These are phyloP conservation scores for Passalora sequoiae DNA, from an alignment of 2,329 filamentous ascomycete species.

Conservation along the genomic window DNA sequence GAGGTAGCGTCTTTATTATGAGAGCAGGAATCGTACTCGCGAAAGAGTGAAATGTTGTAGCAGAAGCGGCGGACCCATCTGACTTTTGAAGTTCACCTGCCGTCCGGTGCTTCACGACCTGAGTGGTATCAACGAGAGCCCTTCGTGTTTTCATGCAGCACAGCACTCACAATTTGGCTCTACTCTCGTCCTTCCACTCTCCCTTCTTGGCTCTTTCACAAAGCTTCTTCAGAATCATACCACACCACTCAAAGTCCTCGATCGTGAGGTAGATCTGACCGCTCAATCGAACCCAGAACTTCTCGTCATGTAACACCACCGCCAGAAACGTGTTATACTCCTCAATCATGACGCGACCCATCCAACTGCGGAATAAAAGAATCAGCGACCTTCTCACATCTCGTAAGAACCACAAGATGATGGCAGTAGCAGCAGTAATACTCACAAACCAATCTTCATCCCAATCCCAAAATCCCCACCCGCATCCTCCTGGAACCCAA, in stretches of 20 bases:
- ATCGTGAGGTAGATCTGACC: slow-evolving; percentile 80
- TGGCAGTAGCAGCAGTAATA: no score
- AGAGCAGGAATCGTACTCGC: no score
- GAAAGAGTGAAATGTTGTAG: no score
- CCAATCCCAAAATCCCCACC: slow-evolving; percentile 28
- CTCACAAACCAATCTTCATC: slow-evolving; percentile 35
- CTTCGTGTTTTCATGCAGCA: not conserved
- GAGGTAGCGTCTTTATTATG: no score
- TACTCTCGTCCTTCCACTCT: slow-evolving; percentile 43
- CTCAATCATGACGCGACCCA: slow-evolving; percentile 39
- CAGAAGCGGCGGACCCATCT: no score
- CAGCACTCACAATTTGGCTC: not conserved
- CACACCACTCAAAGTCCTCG: slow-evolving; percentile 70
- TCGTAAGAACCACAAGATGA: no score
- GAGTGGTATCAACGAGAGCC: no score
- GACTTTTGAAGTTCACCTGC: no score
- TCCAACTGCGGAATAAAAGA: slow-evolving; percentile 29
- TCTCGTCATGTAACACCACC: slow-evolving; percentile 55
- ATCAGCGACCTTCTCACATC: no score
- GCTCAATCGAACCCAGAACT: slow-evolving; percentile 68
- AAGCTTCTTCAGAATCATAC: slow-evolving; percentile 52
- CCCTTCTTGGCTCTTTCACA: slow-evolving; percentile 49
- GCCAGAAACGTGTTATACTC: slow-evolving; percentile 69
- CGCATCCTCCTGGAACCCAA: slow-evolving; percentile 43
- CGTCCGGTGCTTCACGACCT: no score